A percentile compares a stretch with the other conserved stretches of the same genome.
These are phyloP conservation scores for Didymella keratinophila DNA, from an alignment of 2,329 filamentous ascomycete species.

Conservation along the genomic window DNA sequence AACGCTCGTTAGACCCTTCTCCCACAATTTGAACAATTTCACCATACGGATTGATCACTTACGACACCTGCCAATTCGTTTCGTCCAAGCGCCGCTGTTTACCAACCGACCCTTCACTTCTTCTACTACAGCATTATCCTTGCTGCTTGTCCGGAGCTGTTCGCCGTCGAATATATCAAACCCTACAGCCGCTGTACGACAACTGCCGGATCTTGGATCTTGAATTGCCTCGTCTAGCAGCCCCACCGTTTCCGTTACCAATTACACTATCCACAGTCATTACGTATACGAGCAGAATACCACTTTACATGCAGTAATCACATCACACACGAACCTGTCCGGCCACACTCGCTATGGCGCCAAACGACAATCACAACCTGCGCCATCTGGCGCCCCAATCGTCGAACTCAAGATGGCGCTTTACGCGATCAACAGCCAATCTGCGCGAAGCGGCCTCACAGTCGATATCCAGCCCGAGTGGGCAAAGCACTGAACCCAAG, in stretches of 20 bases:
- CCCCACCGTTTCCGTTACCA: neutral
- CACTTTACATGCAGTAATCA: conserved; percentile 28
- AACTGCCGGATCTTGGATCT: conserved; percentile 8
- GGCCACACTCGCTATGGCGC: conserved; percentile 38
- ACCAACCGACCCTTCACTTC: conserved; percentile 5
- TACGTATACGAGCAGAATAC: conserved; percentile 2
- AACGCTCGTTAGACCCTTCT: conserved; percentile 40
- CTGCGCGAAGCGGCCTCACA: conserved; percentile 23
- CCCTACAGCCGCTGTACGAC: neutral
- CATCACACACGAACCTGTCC: conserved; percentile 13
- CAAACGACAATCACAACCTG: conserved; percentile 35
- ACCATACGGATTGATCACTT: conserved; percentile 26
- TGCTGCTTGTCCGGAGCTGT: conserved; percentile 2
- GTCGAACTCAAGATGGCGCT: conserved; percentile 48
- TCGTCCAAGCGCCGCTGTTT: conserved; percentile 19
- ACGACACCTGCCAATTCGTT: conserved; percentile 20
- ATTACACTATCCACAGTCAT: neutral
- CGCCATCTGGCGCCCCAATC: conserved; percentile 33
- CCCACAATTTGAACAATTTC: conserved; percentile 16
- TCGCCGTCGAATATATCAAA: conserved; percentile 15
- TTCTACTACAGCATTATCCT: conserved; percentile 15
- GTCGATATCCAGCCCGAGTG: conserved; percentile 12
- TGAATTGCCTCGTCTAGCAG: neutral
- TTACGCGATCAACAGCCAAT: conserved; percentile 44
- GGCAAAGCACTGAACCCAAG: conserved; percentile 30